Evolutionary conservation across 2,329 filamentous ascomycete genomes (phyloP), one percentile per base, ranked within the genome.

Genomic region (Penicillium sp.): DNA sequence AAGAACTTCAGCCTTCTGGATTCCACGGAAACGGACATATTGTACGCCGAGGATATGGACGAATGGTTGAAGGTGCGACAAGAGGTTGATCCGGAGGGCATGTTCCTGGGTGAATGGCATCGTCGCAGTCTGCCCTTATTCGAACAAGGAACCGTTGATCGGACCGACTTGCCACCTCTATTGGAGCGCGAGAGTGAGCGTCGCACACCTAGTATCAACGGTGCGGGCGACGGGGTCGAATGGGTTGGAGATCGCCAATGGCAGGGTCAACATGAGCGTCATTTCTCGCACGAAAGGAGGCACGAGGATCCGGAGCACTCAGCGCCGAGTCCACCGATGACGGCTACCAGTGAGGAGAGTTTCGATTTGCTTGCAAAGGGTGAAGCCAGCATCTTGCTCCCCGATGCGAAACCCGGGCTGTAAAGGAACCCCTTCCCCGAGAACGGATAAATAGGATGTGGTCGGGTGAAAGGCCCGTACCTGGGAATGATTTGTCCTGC

Each of bases 81-180:
- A 51, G 77, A 82, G 45, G 83, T 81, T 29, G 89, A 95, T 64
- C 86, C 87, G 0, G 82, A 90, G 53, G 89, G 89, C 49, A 86
- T 95, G 80, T 95, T 95, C 70, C 78, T 92, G 12, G 92, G 92
- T 2, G 84, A 90, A 42, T 98, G 92, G 92, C 89, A 96, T 70
- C 78, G 87, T 25, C 79, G 86, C 44, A 81, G 82, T 60, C 74
- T 95, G 9, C 68, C 81, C 41, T 66, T 76, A 44, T 47, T 55
- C 28, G 53, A 54, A 20, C 33, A 12, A 20, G 7, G 18, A 15
- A 57, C 55, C n/a, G 54, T 49, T 24, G 46, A 45, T 49, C 43
- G 46, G 48, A 40, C 24, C 31, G 38, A 55, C 42, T 37, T 53
- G 49, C 66, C 74, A 18, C 63, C 69, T 39, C 63, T 78, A 12